Base-by-base conservation (phyloP, 257 asterid genomes). In the Cynanchum wilfordii region DNA sequence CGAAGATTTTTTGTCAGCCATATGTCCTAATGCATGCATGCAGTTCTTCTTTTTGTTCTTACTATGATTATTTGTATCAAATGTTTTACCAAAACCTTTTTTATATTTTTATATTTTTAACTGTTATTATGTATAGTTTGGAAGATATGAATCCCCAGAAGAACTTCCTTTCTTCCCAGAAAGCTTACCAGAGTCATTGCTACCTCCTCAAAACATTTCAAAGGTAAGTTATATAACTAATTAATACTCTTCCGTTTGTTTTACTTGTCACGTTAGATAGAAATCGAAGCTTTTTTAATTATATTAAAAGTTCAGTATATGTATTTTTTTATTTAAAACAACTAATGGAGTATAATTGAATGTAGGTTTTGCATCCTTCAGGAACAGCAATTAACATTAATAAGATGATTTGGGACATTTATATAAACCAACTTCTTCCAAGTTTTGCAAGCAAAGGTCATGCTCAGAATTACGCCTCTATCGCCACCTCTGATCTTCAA, bases 151-250 rank as follows among this genome's bases (percentile, higher is more conserved):
- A 27, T 87, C 87, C 3, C 83, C 83, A 2, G 98, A 89, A 70
- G 98, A 93, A 78, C 84, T 85, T 79, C 87, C 96, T 8, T 91
- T 93, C 79, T 93, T 86, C 82, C 92, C 91, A 0, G 78, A 86
- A 50, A 44, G 66, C 69, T 69, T 88, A 73, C 92, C 91, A 15
- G 50, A 73, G 9, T 72, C 95, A 7, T 68, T 88, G 72, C 33
- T 84, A 73, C 84, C 90, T 15, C 82, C 79, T 69, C 73, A 19
- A 17, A 60, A 71, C 56, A 24, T 24, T 69, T 30, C 79, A 51
- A 76, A 55, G 27, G 97, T 93, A 80, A 75, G 74, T 33, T 33
- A 33, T 33, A 33, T 33, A 33, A 33, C 38, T 33, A 33, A 33
- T 33, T 33, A 33, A 33, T 33, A 33, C 38, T 33, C 4, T 33